Base-by-base conservation (phyloP, 805 yeast species). In the Torulaspora microellipsoides region DNA sequence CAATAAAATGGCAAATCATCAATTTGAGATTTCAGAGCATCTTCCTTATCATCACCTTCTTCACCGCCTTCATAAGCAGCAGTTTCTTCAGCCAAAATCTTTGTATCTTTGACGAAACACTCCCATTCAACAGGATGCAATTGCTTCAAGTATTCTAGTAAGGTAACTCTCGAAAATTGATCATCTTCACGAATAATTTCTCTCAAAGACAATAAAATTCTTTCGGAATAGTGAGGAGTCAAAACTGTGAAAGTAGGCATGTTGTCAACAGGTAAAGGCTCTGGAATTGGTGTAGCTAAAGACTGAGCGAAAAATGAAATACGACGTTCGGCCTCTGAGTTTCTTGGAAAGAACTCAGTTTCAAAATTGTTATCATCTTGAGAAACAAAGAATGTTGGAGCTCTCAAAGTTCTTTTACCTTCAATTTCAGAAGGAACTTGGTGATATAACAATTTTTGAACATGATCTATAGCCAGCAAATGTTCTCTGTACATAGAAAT, bases 401-500 rank as follows among this genome's bases (percentile, higher is more conserved):
- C 98, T 73, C 98, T 85, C 64, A 93, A 77, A 54, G 98, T 90
- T 71, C 99, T 84, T 76, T 91, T 90, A 50, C 99, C 99, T 71
- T 93, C 98, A 65, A 90, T 78, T 71, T 93, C 98, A 49, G 95
- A 83, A 43, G 99, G 98, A 62, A 93, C 98, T 76, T 93, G 99
- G 68, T 93, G 99, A 70, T 93, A 93, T 55, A 93, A 78, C 68
- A 93, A 78, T 73, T 87, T 91, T 73, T 93, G 99, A 52, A 93
- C 99, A 66, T 93, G 99, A 68, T 93, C 99, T 68, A 95, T 91
- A 25, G 99, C 98, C 56, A 93, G 73, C 68, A 93, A 75, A 69
- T 93, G 99, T 72, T 93, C 99, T 76, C 99, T 88, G 82, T 93
- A 95, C 99, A 93, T 93, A 46, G 99, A 91, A 59, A 93, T 93